phyloP scores from a whole-genome alignment of 352 stramenopile species.

The Pythium vanterpoolii region DNA sequence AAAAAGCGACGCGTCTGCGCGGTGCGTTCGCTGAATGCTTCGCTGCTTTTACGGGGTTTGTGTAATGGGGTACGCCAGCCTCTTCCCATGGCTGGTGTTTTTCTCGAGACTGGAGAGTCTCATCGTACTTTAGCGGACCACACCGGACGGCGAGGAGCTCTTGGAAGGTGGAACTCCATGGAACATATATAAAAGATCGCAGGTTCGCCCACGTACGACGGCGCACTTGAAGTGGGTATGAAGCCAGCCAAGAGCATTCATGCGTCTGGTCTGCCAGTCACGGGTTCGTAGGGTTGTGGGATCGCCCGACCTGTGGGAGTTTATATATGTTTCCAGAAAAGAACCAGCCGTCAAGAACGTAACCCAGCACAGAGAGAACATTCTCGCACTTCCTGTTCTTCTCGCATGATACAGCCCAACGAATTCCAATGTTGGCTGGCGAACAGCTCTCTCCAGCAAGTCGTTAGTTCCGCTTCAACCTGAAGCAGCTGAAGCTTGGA shows the following conservation, averaged over 20 bases:
- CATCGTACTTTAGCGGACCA: background rate
- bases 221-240: slow-evolving; percentile 18
- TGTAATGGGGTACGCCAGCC: slow-evolving; percentile 2
- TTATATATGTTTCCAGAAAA: slow-evolving; percentile 14
- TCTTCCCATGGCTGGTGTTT: slow-evolving; percentile 3
- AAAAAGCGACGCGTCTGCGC: background rate
- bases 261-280: slow-evolving; percentile 8
- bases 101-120: too few species aligned
- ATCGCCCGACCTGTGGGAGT: background rate
- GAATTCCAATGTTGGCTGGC: too few species aligned
- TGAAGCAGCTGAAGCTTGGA: too few species aligned
- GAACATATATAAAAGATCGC: slow-evolving; percentile 15
- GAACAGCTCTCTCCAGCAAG: too few species aligned
- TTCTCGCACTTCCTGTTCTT: too few species aligned
- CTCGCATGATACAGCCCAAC: too few species aligned
- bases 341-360: background rate
- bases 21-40: slow-evolving; percentile 18
- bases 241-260: too few species aligned
- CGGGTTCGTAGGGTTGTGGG: slow-evolving; percentile 6
- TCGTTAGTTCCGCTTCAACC: too few species aligned
- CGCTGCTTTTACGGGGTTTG: slow-evolving; percentile 4
- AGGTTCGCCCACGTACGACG: slow-evolving; percentile 6
- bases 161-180: background rate
- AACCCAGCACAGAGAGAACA: slow-evolving; percentile 9
- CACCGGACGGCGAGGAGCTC: background rate